phyloP scores from a whole-genome alignment of 2,329 filamentous ascomycete species.

The Penicillium glabrum region DNA sequence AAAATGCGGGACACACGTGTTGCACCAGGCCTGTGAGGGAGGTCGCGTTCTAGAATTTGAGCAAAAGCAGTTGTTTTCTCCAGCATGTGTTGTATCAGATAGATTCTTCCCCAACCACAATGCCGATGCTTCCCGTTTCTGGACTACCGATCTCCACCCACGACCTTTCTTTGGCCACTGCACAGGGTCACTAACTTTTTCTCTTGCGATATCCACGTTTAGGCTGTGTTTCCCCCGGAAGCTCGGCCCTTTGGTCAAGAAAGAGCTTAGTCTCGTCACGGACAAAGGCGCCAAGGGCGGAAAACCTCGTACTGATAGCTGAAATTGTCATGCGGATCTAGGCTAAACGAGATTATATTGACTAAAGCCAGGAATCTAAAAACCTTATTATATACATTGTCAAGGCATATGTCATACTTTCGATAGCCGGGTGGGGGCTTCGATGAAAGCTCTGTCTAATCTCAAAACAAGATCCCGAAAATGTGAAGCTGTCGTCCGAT shows the following conservation, averaged over 20 bases:
- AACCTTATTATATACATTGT: neutral
- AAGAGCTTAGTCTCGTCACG: neutral
- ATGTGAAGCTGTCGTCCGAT: slow-evolving; percentile 1
- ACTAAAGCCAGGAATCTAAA: neutral
- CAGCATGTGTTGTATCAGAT: neutral
- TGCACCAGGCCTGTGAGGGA: neutral
- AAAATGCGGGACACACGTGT: neutral
- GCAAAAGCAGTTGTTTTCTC: neutral
- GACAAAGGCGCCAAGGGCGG: slow-evolving; percentile 4
- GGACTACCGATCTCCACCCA: slow-evolving; percentile 5
- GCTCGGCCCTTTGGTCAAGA: neutral
- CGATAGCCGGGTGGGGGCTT: neutral
- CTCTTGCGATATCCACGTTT: neutral
- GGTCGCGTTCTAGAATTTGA: neutral
- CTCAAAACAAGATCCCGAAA: slow-evolving; percentile 1
- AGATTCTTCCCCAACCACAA: neutral
- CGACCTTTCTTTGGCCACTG: neutral
- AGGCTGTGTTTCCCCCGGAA: neutral
- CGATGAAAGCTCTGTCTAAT: neutral
- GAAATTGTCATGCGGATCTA: slow-evolving; percentile 5
- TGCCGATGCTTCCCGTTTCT: slow-evolving; percentile 6
- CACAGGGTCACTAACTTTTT: neutral
- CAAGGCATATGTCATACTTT: neutral
- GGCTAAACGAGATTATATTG: neutral
- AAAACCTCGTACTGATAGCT: slow-evolving; percentile 7